Conservation (phyloP, 768 basidiomycete species). For the Boletus huronensis region DNA sequence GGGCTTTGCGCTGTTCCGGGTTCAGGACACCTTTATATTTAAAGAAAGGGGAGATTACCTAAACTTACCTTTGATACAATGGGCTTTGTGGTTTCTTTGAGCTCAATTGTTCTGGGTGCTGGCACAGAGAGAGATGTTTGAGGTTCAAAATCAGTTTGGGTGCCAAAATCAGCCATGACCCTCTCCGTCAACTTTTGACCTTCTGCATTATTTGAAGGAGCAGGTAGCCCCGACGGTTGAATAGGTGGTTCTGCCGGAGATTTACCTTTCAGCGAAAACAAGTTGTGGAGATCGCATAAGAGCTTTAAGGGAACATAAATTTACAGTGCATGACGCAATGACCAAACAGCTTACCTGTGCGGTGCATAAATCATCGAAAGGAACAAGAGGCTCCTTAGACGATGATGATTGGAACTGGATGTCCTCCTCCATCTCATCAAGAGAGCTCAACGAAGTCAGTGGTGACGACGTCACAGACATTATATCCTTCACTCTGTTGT, state of each 20-base stretch:
- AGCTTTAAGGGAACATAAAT: constrained; percentile 30
- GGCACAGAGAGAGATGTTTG: constrained; percentile 1
- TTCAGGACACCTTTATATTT: constrained; percentile 1
- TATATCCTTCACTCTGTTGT: constrained; percentile 18
- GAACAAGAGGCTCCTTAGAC: constrained; percentile 28
- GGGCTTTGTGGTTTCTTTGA: constrained; percentile 20
- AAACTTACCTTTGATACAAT: constrained; percentile 20
- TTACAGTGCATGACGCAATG: constrained; percentile 1
- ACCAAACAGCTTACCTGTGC: constrained; percentile 48
- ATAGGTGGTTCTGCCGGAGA: not conserved
- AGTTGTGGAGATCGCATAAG: constrained; percentile 37
- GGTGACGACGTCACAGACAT: constrained; percentile 66
- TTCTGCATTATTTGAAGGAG: not conserved
- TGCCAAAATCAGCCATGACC: constrained; percentile 21
- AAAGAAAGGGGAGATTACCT: not conserved
- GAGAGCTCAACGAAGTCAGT: constrained; percentile 67
- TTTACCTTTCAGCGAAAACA: constrained; percentile 14
- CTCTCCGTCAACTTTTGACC: constrained; percentile 7
- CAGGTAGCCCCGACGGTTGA: not conserved
- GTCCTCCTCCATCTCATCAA: constrained; percentile 54
- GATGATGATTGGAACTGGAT: constrained; percentile 23
- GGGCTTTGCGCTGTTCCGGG: constrained; percentile 29
- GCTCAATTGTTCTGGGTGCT: constrained; percentile 15
- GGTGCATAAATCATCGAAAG: constrained; percentile 49
- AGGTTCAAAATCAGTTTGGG: constrained; percentile 29